Evolutionary conservation across 495 filamentous ascomycete genomes (phyloP).

Genomic region (Rhizodiscina lignyota): DNA sequence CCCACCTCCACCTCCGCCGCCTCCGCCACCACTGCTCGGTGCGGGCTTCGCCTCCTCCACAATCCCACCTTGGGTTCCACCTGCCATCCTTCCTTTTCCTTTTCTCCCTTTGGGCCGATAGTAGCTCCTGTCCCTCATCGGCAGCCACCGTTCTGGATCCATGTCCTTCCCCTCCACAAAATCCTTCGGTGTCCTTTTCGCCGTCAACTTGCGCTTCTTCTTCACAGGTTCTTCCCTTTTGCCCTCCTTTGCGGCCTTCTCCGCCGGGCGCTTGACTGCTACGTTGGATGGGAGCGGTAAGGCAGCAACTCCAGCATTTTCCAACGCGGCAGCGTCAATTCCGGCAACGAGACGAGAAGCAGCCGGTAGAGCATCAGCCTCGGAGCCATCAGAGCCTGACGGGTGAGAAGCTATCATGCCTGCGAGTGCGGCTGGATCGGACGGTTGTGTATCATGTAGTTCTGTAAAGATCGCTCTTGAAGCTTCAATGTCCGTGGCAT

Average conservation of each 20-base stretch:
- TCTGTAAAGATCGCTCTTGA: constrained; percentile 62
- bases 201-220: constrained; percentile 42
- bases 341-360: constrained; percentile 46
- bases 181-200: constrained; percentile 59
- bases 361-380: constrained; percentile 42
- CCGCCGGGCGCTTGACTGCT: constrained; percentile 35
- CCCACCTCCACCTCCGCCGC: constrained; percentile 6
- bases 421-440: constrained; percentile 49
- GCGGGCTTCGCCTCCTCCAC: constrained; percentile 11
- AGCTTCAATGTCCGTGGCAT: constrained; percentile 42
- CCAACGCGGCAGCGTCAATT: constrained; percentile 51
- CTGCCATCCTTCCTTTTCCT: constrained; percentile 63
- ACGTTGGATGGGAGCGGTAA: constrained; percentile 35
- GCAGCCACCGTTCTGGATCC: constrained; percentile 87
- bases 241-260: constrained; percentile 9
- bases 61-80: constrained; percentile 53
- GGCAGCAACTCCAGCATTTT: constrained; percentile 59
- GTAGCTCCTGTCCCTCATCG: constrained; percentile 68
- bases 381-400: constrained; percentile 37
- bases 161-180: constrained; percentile 57
- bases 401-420: constrained; percentile 71
- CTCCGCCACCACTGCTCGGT: not conserved
- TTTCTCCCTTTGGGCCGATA: constrained; percentile 86
- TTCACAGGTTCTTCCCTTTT: constrained; percentile 18
- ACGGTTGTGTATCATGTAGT: constrained; percentile 43